Conservation (phyloP, 768 basidiomycete species). For the Boletus huronensis region DNA sequence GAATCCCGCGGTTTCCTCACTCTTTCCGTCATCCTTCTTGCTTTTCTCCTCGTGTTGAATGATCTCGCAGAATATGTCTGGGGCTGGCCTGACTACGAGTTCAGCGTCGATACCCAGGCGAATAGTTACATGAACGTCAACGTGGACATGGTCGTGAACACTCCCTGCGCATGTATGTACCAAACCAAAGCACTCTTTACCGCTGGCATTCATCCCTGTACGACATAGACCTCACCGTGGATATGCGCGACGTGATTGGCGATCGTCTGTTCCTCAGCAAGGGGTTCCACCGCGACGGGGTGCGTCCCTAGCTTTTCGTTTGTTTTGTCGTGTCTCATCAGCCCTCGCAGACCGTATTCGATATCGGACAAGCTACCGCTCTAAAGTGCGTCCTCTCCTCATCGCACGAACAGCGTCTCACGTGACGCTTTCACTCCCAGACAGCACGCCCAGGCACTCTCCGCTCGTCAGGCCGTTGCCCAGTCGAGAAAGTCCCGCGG, state of each 20-base stretch:
- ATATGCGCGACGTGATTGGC: constrained; percentile 90
- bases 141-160: constrained; percentile 88
- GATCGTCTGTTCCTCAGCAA: constrained; percentile 83
- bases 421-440: constrained; percentile 29
- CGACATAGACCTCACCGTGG: constrained; percentile 71
- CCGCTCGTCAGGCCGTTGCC: constrained; percentile 63
- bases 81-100: constrained; percentile 90
- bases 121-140: constrained; percentile 75
- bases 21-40: constrained; percentile 60
- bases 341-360: constrained; percentile 61
- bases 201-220: background rate
- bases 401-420: background rate
- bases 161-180: constrained; percentile 86
- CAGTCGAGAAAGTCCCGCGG: constrained; percentile 77
- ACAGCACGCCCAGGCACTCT: constrained; percentile 62
- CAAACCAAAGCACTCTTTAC: background rate
- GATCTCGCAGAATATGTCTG: constrained; percentile 90
- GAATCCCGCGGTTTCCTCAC: constrained; percentile 82
- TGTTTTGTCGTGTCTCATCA: background rate
- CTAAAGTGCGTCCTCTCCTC: constrained; percentile 47
- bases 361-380: constrained; percentile 73
- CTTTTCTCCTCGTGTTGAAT: constrained; percentile 76
- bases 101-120: constrained; percentile 72
- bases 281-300: constrained; percentile 81
- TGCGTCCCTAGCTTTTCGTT: constrained; percentile 32